Conservation (phyloP, 2,329 filamentous ascomycete genomes). For the Tolypocladium capitatum region DNA sequence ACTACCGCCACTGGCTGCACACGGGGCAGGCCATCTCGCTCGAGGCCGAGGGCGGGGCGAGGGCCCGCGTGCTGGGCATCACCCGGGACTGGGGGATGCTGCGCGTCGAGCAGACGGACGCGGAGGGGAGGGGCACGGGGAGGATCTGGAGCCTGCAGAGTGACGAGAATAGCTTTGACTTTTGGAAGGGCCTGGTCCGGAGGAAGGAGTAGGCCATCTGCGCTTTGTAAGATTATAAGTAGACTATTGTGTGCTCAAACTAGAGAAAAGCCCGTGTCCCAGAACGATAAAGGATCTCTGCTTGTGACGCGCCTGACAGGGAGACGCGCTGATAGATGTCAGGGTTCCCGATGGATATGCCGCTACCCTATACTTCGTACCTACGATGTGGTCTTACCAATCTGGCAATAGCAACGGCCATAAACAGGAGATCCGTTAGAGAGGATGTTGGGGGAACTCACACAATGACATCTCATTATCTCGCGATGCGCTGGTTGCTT, state of each 20-base stretch:
- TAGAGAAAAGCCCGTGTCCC: not conserved
- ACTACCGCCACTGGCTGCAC: slow-evolving; percentile 81
- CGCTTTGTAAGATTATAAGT: not conserved
- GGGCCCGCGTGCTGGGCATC: slow-evolving; percentile 71
- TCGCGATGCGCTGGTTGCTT: too few relatives aligned
- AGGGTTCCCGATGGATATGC: too few relatives aligned
- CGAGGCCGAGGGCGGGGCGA: slow-evolving; percentile 64
- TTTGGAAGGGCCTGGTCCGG: slow-evolving; percentile 77
- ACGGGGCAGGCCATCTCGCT: slow-evolving; percentile 58
- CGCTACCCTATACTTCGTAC: not conserved
- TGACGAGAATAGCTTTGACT: slow-evolving; percentile 97
- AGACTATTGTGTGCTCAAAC: not conserved
- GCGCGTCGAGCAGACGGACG: slow-evolving; percentile 68
- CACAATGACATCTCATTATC: too few relatives aligned
- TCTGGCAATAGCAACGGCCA: not conserved
- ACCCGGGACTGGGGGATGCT: slow-evolving; percentile 85
- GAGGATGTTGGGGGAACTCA: too few relatives aligned
- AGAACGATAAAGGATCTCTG: not conserved
- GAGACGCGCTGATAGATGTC: not conserved
- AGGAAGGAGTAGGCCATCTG: slow-evolving; percentile 47
- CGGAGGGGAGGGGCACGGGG: slow-evolving; percentile 60
- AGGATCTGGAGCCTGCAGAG: slow-evolving; percentile 77
- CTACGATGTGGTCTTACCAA: not conserved
- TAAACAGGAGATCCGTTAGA: too few relatives aligned
- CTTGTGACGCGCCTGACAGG: not conserved